A percentile compares a stretch with the other conserved stretches of the same genome.
phyloP scores from a whole-genome alignment of 2,329 filamentous ascomycete species.

The Venturia aucupariae region DNA sequence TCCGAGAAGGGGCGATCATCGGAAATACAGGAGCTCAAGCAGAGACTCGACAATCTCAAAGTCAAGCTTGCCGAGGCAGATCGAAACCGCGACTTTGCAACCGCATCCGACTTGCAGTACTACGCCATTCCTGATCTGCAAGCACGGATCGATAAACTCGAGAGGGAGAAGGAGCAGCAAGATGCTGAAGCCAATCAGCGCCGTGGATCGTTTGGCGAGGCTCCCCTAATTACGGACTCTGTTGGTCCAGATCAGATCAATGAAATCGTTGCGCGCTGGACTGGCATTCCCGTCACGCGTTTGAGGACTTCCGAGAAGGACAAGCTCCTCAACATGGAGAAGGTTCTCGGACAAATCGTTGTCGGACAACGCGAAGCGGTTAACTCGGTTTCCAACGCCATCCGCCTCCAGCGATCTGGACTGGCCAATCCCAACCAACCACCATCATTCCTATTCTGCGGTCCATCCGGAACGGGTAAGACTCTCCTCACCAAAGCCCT shows the following conservation, averaged over 20 bases:
- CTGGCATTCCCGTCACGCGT: slow-evolving; percentile 92
- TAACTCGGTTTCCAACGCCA: slow-evolving; percentile 85
- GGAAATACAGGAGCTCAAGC: slow-evolving; percentile 86
- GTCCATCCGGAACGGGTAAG: slow-evolving; percentile 96
- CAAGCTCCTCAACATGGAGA: slow-evolving; percentile 97
- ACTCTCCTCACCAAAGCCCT: slow-evolving; percentile 93
- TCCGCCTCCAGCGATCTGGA: slow-evolving; percentile 87
- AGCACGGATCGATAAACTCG: slow-evolving; percentile 67
- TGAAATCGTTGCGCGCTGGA: slow-evolving; percentile 94
- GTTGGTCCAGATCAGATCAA: slow-evolving; percentile 98
- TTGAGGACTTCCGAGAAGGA: slow-evolving; percentile 95
- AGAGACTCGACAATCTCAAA: slow-evolving; percentile 86
- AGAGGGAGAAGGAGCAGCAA: slow-evolving; percentile 67
- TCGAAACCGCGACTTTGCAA: slow-evolving; percentile 72
- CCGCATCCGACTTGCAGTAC: slow-evolving; percentile 90
- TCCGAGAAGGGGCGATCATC: slow-evolving; percentile 84
- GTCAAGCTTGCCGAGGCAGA: slow-evolving; percentile 92
- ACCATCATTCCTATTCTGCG: slow-evolving; percentile 96
- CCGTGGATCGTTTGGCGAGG: slow-evolving; percentile 50
- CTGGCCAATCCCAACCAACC: slow-evolving; percentile 94
- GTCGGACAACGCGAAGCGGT: slow-evolving; percentile 94
- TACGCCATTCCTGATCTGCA: slow-evolving; percentile 94
- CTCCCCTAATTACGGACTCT: slow-evolving; percentile 76
- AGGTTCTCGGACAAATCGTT: slow-evolving; percentile 70
- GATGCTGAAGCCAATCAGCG: slow-evolving; percentile 56